phyloP scores from a whole-genome alignment of 2,329 filamentous ascomycete species.

The Kalaharituber pfeilii region DNA sequence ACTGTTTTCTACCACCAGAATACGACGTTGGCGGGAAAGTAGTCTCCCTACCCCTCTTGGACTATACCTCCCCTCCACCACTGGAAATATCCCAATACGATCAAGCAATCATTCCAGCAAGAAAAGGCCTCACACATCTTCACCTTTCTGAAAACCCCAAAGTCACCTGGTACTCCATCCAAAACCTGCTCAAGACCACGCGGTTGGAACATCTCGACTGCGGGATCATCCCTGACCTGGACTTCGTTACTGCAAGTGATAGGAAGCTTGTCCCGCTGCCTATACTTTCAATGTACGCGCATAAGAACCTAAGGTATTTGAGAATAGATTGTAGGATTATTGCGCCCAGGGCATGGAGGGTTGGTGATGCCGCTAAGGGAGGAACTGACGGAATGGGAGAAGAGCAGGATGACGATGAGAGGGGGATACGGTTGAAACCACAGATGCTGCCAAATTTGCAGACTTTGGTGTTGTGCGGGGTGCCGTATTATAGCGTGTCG shows the following conservation, averaged over 20 bases:
- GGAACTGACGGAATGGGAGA: background rate
- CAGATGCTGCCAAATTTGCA: constrained; percentile 8
- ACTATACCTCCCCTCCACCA: background rate
- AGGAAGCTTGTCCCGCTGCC: background rate
- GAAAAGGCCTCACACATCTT: constrained; percentile 16
- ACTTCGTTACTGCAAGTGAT: background rate
- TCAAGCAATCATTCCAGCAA: background rate
- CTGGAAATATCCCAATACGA: background rate
- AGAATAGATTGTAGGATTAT: constrained; percentile 11
- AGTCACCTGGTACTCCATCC: constrained; percentile 5
- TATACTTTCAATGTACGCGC: constrained; percentile 14
- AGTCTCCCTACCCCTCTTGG: background rate
- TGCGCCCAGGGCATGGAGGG: background rate
- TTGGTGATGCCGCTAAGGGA: background rate
- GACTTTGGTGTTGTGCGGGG: constrained; percentile 13
- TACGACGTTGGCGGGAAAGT: constrained; percentile 9
- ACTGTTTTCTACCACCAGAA: constrained; percentile 19
- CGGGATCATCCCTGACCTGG: constrained; percentile 2
- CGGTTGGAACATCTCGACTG: constrained; percentile 16
- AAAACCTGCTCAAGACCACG: constrained; percentile 14
- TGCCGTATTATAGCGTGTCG: constrained; percentile 1
- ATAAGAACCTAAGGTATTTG: constrained; percentile 14
- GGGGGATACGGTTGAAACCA: constrained; percentile 5
- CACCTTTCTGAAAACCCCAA: constrained; percentile 14
- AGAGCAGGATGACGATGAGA: background rate